Evolutionary conservation across 1,284 basidiomycete species (phyloP).

Genomic region (Blastosporella zonata): DNA sequence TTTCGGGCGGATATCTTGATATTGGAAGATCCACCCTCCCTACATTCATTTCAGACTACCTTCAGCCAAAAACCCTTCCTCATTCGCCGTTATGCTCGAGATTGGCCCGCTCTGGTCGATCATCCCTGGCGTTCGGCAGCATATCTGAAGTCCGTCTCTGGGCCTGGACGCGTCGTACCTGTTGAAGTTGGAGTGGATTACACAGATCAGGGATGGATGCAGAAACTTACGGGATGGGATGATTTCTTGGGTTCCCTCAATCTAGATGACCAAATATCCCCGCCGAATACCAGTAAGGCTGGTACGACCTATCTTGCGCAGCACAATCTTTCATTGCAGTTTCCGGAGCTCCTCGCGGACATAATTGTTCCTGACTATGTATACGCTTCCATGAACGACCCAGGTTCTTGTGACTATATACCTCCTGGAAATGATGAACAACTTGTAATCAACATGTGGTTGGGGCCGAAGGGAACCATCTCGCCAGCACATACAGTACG

Average conservation of each 20-base stretch:
- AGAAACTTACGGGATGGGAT: constrained; percentile 78
- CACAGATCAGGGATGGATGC: constrained; percentile 78
- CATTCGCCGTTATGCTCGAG: constrained; percentile 53
- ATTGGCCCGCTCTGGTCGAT: constrained; percentile 72
- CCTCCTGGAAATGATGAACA: constrained; percentile 70
- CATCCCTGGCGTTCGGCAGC: constrained; percentile 65
- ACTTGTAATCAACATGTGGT: constrained; percentile 82
- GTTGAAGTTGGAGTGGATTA: constrained; percentile 91
- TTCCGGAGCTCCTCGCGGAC: constrained; percentile 75
- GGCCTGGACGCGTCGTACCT: constrained; percentile 82
- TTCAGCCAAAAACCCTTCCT: constrained; percentile 66
- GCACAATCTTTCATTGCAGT: constrained; percentile 82
- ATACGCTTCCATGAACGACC: constrained; percentile 60
- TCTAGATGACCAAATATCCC: constrained; percentile 33
- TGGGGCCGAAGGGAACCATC: constrained; percentile 75
- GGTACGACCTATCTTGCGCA: constrained; percentile 82
- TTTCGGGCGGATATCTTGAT: constrained; percentile 33
- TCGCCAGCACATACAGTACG: constrained; percentile 92
- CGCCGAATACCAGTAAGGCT: constrained; percentile 25
- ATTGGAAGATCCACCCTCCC: constrained; percentile 49
- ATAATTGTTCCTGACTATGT: constrained; percentile 86
- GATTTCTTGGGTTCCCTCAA: constrained; percentile 64
- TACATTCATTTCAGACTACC: constrained; percentile 47
- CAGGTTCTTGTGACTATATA: constrained; percentile 51
- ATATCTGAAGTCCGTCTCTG: constrained; percentile 69